Base-by-base conservation (phyloP, 345 rosid genomes). In the Citrus hindsii region DNA sequence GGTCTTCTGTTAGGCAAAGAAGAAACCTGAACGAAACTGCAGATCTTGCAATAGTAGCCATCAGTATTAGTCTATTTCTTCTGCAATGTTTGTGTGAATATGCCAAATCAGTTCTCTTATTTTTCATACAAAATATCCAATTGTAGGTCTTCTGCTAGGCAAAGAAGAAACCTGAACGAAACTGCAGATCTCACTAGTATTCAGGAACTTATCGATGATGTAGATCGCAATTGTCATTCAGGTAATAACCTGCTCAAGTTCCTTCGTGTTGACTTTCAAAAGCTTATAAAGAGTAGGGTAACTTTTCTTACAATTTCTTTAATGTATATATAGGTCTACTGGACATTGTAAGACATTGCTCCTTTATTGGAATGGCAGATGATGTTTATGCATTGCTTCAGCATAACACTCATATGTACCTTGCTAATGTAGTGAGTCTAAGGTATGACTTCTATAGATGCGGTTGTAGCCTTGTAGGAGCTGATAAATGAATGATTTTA, bases 281-380 rank as follows among this genome's bases (percentile, higher is more conserved):
- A 53, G 58, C 22, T 53, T 53, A 4, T 53, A 16, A 19, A 13
- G 58, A 53, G 58, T 53, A 16, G 58, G 58, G 58, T 66, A 53
- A 77, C 65, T 51, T 67, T 33, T 58, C 10, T 56, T 28, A 58
- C 9, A 37, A 37, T 42, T 74, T 19, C 33, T 42, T 82, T 55
- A 68, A 69, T 84, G 56, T 53, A 79, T 80, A 48, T 79, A 73
- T 76, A 95, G 99, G 92, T 82, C 81, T 96, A 80, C 88, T 92
- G 86, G 98, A 94, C 67, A 85, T 89, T 76, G 86, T 92, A 28
- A 88, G 88, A 74, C 86, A 91, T 24, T 89, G 98, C 88, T 90
- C 96, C 5, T 96, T 89, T 87, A 87, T 96, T 83, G 99, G 99
- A 82, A 94, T 96, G 99, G 97, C 94, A 40, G 97, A 96, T 87